Conservation (phyloP, 352 stramenopile species). For the Phytophthora kernoviae region DNA sequence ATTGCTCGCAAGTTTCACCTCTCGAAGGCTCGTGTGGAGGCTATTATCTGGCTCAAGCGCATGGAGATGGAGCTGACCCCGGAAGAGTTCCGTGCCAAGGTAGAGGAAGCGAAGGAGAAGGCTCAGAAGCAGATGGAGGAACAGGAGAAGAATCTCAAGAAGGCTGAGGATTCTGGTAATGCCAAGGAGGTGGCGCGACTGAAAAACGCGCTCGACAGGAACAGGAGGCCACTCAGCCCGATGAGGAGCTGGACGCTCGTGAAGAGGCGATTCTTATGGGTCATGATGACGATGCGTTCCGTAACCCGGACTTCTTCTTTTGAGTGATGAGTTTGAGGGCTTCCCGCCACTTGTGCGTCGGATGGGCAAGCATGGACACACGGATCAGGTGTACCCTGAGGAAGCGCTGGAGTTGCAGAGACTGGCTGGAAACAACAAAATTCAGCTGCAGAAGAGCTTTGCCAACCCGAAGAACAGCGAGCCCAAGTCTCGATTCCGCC, state of each 20-base stretch:
- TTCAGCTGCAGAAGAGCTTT: slow-evolving; percentile 77
- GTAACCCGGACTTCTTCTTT: slow-evolving; percentile 89
- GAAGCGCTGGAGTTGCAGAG: slow-evolving; percentile 77
- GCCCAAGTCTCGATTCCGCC: slow-evolving; percentile 68
- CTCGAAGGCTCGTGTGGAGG: slow-evolving; percentile 78
- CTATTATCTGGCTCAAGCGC: slow-evolving; percentile 80
- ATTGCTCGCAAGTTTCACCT: slow-evolving; percentile 81
- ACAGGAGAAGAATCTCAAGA: slow-evolving; percentile 47
- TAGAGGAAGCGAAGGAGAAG: slow-evolving; percentile 61
- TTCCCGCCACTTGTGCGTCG: slow-evolving; percentile 79
- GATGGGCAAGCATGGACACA: slow-evolving; percentile 81
- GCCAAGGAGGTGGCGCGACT: slow-evolving; percentile 64
- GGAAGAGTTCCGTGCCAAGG: slow-evolving; percentile 66
- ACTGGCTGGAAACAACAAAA: slow-evolving; percentile 75
- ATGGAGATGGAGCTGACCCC: slow-evolving; percentile 61
- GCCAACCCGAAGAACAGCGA: slow-evolving; percentile 59
- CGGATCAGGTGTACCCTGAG: slow-evolving; percentile 81
- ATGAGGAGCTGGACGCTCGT: slow-evolving; percentile 60
- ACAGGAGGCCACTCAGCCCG: slow-evolving; percentile 45
- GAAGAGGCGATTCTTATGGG: slow-evolving; percentile 63
- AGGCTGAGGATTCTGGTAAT: slow-evolving; percentile 53
- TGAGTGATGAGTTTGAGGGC: slow-evolving; percentile 84
- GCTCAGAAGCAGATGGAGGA: slow-evolving; percentile 43
- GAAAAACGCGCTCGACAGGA: slow-evolving; percentile 61
- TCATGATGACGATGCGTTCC: slow-evolving; percentile 70